Base-by-base conservation (phyloP, 768 basidiomycete genomes). In the Pleurotus platypus region DNA sequence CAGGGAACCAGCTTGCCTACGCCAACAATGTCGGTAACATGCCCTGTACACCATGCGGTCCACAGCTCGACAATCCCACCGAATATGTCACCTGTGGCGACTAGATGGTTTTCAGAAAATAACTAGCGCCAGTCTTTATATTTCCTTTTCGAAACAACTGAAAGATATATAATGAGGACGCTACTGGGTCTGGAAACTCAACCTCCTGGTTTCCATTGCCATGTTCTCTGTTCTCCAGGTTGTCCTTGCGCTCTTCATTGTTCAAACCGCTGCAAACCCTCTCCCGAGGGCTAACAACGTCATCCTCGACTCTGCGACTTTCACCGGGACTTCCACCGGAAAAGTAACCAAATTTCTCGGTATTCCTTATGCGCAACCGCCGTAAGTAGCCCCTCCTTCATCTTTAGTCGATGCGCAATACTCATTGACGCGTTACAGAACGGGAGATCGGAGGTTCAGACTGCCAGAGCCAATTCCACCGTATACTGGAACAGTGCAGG, bases 311-410 rank as follows among this genome's bases (percentile, higher is more conserved):
- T 59, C 68, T 46, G 81, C 71, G 3, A 79, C 74, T 0, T 73
- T 83, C 64, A 69, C 69, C n/a, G 82, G 82, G 13, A 61, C 58
- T 15, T 62, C 64, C 7, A 66, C 65, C 35, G 72, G 72, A 2
- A 57, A 57, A 2, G 62, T 70, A 9, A 64, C 74, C 8, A 70
- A 73, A 57, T 84, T 79, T 61, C 66, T 80, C 2, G 81, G 82
- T 2, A 81, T 85, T 39, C 83, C 82, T 1, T 85, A 79, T 55
- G 82, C 80, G 12, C 59, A 76, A 63, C 78, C 83, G 20, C 81
- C 82, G 83, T 85, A 58, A 60, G 78, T 64, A 4, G 4, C 48
- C 69, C 26, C 26, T 27, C 26, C 26, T 27, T 24, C 43, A 26
- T 16, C 26, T 18, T 37, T 6, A 8, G 4, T 27, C n/a, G 40